Percentiles rank a stretch among this genome's conserved stretches.
Evolutionary conservation across 169 alveolate species (phyloP).

Genomic region (Plasmodium knowlesi): DNA sequence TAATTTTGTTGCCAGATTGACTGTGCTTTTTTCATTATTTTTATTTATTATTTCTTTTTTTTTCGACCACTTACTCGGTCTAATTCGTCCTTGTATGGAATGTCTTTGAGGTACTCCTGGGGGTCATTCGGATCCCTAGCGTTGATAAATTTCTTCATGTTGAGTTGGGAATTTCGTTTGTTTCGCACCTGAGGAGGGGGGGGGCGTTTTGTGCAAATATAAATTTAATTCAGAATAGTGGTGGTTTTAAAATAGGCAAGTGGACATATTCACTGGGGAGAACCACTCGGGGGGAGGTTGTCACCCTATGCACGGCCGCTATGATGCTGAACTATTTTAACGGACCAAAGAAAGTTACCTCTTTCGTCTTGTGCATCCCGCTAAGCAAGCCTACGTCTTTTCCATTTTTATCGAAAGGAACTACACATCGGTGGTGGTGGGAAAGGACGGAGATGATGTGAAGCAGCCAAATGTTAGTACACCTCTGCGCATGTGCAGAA

Average conservation of each 20-base stretch:
- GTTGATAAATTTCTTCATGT: slow-evolving; percentile 36
- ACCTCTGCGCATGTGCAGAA: neutral
- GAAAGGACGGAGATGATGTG: neutral
- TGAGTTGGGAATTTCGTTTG: slow-evolving; percentile 11
- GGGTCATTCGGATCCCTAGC: slow-evolving; percentile 72
- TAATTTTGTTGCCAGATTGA: neutral
- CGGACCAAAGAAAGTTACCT: neutral
- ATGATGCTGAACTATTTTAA: neutral
- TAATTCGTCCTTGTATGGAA: slow-evolving; percentile 71
- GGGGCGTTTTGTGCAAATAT: neutral
- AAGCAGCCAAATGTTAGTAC: neutral
- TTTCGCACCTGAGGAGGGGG: neutral
- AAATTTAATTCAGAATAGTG: neutral
- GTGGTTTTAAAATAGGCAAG: neutral
- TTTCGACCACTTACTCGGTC: slow-evolving; percentile 25
- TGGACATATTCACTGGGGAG: neutral
- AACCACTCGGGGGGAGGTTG: neutral
- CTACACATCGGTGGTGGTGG: slow-evolving; percentile 1
- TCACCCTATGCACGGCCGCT: neutral
- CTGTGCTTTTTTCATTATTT: neutral
- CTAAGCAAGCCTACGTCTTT: slow-evolving; percentile 37
- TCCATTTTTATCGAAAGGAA: slow-evolving; percentile 55
- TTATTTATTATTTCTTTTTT: neutral
- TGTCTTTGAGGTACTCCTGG: slow-evolving; percentile 64
- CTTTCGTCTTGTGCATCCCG: slow-evolving; percentile 19